Base-by-base conservation (phyloP, 495 filamentous ascomycete species). In the Xylaria nigripes region DNA sequence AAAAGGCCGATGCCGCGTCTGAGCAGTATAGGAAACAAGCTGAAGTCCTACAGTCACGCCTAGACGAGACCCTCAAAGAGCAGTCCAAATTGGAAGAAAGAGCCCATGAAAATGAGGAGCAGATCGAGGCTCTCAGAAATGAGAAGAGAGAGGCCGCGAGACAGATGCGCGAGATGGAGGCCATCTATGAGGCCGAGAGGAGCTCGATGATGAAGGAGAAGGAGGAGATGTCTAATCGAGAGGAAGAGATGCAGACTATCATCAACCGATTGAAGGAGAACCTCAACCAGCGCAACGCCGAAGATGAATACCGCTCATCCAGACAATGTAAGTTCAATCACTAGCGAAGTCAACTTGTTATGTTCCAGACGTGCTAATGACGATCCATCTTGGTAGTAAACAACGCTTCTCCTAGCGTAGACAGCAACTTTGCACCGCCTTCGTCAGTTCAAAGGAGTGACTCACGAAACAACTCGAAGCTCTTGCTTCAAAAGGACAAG, bases 401-500 rank as follows among this genome's bases (percentile, higher is more conserved):
- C 70, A 71, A 79, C 71, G 73, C 74, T 71, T 73, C 82, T 48
- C 76, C 75, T 43, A 68, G 72, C 36, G 69, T 81, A 38, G 84
- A 87, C 59, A 73, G 65, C 34, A 86, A 87, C 63, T 96, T 95
- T 68, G 92, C 93, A 15, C 90, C 92, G n/a, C 86, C 89, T 3
- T 82, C 86, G 16, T 84, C 86, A 3, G 64, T 91, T 51, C 83
- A 91, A 63, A 83, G 86, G 40, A 88, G 84, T 74, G 82, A 89
- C 58, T 88, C 91, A 24, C 81, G 85, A 45, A 92, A 89, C 59
- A 92, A 87, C 63, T 90, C 88, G 12, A 93, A 89, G 60, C 74
- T 96, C 23, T 73, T 96, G 19, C 75, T 92, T 57, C 90, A 96
- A 69, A 98, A 97, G 70, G 92, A 97, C 70, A 94, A 90, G 65